Percentiles rank a stretch among this genome's conserved stretches.
These are phyloP conservation scores for Xylaria sp. DNA, from an alignment of 2,329 filamentous ascomycete genomes.

Conservation along the genomic window DNA sequence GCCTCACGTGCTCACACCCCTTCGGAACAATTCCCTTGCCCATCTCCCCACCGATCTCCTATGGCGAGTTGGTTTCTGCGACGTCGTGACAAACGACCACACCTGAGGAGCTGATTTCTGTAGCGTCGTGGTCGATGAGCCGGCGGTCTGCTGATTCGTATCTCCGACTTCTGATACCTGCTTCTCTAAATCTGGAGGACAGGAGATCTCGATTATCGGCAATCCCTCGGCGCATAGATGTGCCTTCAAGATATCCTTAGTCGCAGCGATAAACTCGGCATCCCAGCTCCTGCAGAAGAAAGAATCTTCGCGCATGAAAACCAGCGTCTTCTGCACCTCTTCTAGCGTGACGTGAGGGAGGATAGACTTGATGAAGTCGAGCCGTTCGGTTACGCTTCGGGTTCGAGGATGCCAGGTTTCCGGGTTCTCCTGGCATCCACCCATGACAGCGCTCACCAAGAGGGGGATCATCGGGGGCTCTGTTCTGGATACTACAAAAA, in stretches of 20 bases:
- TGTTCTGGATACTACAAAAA: neutral
- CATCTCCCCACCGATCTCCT: constrained; percentile 1
- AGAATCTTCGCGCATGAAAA: neutral
- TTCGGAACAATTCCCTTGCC: constrained; percentile 9
- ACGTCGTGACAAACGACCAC: neutral
- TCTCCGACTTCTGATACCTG: neutral
- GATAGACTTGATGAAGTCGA: neutral
- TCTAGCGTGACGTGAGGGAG: neutral
- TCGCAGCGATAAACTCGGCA: neutral
- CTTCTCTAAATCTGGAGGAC: neutral
- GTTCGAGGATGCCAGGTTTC: constrained; percentile 2
- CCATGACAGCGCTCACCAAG: neutral
- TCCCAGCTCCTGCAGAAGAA: constrained; percentile 3
- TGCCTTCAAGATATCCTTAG: neutral
- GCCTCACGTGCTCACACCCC: neutral
- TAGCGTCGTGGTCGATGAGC: neutral
- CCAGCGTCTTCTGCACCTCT: neutral
- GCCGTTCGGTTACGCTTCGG: neutral
- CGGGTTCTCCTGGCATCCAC: neutral
- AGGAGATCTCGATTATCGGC: neutral
- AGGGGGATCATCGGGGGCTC: neutral
- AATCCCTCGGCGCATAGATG: neutral
- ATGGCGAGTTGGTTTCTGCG: neutral
- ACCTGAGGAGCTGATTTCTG: too few relatives aligned
- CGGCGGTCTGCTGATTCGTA: neutral